Percentiles rank a stretch among this genome's conserved stretches.
Evolutionary conservation across 2,329 filamentous ascomycete species (phyloP).

Genomic region (Lecanicillium sp.): DNA sequence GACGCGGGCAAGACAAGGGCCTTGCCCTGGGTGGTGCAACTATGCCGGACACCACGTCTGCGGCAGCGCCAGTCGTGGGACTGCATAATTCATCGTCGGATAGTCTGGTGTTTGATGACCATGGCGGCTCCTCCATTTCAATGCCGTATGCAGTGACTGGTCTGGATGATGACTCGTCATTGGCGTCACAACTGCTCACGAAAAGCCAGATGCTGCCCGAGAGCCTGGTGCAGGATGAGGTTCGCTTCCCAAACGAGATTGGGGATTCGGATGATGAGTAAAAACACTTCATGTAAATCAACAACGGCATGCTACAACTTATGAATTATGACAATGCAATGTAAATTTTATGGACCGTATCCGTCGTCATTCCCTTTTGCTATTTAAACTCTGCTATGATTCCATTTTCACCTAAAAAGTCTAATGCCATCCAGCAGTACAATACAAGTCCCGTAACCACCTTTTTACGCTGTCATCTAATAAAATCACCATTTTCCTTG

Average conservation of each 20-base stretch:
- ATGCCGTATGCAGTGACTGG: conserved; percentile 5
- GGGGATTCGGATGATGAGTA: conserved; percentile 28
- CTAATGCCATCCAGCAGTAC: no score
- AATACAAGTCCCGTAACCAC: no score
- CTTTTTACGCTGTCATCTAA: no score
- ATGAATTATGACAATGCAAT: no score
- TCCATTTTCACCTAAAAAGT: no score
- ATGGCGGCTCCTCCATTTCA: conserved; percentile 13
- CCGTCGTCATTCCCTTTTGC: no score
- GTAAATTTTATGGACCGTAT: no score
- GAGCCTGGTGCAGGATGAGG: conserved; percentile 30
- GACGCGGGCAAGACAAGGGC: background rate
- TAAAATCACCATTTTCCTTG: no score
- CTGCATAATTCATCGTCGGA: conserved; percentile 1
- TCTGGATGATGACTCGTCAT: conserved; percentile 1
- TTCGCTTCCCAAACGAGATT: conserved; percentile 21
- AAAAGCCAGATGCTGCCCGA: conserved; percentile 46
- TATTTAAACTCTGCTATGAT: no score
- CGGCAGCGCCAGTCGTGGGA: background rate
- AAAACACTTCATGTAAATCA: background rate
- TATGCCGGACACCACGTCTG: no score
- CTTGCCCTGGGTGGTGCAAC: no score
- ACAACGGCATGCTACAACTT: no score
- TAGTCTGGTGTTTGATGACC: conserved; percentile 16
- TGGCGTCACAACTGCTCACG: conserved; percentile 38